Evolutionary conservation across 192 early-diverging fungal genomes (phyloP).

Genomic region (Linnemannia schmuckeri): DNA sequence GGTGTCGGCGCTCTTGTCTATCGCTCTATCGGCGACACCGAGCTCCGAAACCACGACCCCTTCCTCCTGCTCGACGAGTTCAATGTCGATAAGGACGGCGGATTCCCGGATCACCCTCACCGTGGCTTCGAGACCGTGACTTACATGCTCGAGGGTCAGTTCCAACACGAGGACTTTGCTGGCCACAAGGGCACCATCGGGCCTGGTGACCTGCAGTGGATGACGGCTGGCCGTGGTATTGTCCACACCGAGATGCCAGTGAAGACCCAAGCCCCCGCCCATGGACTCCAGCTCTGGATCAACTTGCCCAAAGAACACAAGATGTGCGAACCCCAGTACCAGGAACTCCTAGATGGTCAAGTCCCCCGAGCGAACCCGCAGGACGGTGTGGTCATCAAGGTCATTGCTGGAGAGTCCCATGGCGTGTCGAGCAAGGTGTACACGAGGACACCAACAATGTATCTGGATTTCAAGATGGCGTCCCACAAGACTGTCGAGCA

Average conservation of each 20-base stretch:
- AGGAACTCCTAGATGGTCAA: slow-evolving; percentile 31
- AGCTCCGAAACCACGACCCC: slow-evolving; percentile 44
- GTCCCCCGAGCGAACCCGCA: slow-evolving; percentile 24
- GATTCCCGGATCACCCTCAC: slow-evolving; percentile 65
- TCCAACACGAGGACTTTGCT: slow-evolving; percentile 70
- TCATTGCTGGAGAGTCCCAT: slow-evolving; percentile 55
- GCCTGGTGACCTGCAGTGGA: slow-evolving; percentile 71
- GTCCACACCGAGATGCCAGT: slow-evolving; percentile 68
- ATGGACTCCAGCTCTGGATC: slow-evolving; percentile 73
- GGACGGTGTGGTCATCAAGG: slow-evolving; percentile 14
- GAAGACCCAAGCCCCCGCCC: slow-evolving; percentile 40
- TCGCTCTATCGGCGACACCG: slow-evolving; percentile 76
- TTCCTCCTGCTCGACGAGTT: slow-evolving; percentile 48
- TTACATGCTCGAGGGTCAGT: slow-evolving; percentile 66
- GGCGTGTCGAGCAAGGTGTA: slow-evolving; percentile 21
- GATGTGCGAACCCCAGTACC: slow-evolving; percentile 62
- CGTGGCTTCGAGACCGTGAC: no score
- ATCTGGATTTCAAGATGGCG: slow-evolving; percentile 41
- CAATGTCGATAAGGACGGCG: slow-evolving; percentile 34
- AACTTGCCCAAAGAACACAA: slow-evolving; percentile 69
- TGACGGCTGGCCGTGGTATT: slow-evolving; percentile 78
- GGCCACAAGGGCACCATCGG: slow-evolving; percentile 67
- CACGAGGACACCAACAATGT: slow-evolving; percentile 40
- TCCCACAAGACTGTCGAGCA: slow-evolving; percentile 23
- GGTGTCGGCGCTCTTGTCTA: slow-evolving; percentile 86